Base-by-base conservation (phyloP, 345 rosid genomes). In the Citrus hindsii region DNA sequence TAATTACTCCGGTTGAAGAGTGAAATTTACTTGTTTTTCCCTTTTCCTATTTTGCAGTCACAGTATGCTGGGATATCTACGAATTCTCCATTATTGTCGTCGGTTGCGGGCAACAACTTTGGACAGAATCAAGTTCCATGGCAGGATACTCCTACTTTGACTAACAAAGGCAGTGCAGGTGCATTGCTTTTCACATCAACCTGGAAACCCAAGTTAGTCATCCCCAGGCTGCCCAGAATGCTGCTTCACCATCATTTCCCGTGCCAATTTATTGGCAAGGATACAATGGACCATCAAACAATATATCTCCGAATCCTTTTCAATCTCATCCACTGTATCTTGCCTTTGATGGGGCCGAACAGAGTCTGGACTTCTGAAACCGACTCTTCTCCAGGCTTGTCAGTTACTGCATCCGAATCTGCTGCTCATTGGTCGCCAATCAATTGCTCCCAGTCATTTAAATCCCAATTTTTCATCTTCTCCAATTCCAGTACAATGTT, bases 41-140 rank as follows among this genome's bases (percentile, higher is more conserved):
- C 42, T 66, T 56, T 38, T 60, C 66, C 69, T 40, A 14, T 12
- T 75, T 79, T 75, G 24, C 68, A 83, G 85, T 79, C 87, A 61
- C 83, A 77, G n/a, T 82, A 75, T 84, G 72, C 83, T 60, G 83
- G 83, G n/a, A 73, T 61, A 21, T 76, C 85, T 64, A 67, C 33
- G 14, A 73, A 71, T 42, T 30, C 70, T 56, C 76, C 85, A 35
- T 48, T 77, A 2, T 62, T 74, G 9, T n/a, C 59, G 25, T 33
- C 82, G 24, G 67, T 73, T 78, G 79, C 24, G 37, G 73, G 53
- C 77, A 77, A 61, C n/a, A 78, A 75, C 77, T 61, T 62, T 51
- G n/a, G 48, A 73, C 48, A 66, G 83, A 69, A 69, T 51, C 81
- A 16, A 53, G 71, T 67, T 78, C n/a, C 63, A 60, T 82, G 78